phyloP scores from a whole-genome alignment of 345 rosid genomes.

The Linum usitatissimum region DNA sequence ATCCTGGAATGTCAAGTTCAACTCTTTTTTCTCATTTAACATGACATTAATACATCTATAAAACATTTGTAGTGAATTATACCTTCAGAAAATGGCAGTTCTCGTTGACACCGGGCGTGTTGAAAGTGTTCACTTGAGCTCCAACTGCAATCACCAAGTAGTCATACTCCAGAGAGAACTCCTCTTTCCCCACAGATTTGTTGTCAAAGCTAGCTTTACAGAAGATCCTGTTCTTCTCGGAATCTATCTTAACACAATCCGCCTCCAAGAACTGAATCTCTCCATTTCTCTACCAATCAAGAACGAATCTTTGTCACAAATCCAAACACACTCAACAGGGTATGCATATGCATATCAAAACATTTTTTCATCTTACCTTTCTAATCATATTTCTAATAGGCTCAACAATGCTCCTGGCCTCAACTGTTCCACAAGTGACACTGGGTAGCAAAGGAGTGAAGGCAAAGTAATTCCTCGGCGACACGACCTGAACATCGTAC shows the following conservation, averaged over 20 bases:
- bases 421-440: conserved; percentile 94
- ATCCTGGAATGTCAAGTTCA: conserved; percentile 39
- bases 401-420: conserved; percentile 91
- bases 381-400: conserved; percentile 76
- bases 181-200: conserved; percentile 40
- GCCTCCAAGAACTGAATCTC: conserved; percentile 81
- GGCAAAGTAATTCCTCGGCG: conserved; percentile 91
- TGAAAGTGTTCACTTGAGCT: conserved; percentile 87
- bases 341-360: background rate
- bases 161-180: conserved; percentile 71
- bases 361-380: conserved; percentile 42
- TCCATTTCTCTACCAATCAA: conserved; percentile 49
- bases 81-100: conserved; percentile 96
- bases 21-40: conserved; percentile 5
- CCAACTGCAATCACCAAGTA: conserved; percentile 81
- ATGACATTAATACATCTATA: background rate
- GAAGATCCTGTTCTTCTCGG: conserved; percentile 43
- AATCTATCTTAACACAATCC: conserved; percentile 72
- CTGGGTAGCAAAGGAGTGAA: conserved; percentile 92
- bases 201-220: conserved; percentile 48
- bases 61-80: background rate
- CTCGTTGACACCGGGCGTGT: conserved; percentile 88
- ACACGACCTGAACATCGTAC: conserved; percentile 76
- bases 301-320: background rate
- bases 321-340: too few relatives aligned